These are phyloP conservation scores for Apiospora malaysiana DNA, from an alignment of 2,329 filamentous ascomycete genomes.

Conservation along the genomic window DNA sequence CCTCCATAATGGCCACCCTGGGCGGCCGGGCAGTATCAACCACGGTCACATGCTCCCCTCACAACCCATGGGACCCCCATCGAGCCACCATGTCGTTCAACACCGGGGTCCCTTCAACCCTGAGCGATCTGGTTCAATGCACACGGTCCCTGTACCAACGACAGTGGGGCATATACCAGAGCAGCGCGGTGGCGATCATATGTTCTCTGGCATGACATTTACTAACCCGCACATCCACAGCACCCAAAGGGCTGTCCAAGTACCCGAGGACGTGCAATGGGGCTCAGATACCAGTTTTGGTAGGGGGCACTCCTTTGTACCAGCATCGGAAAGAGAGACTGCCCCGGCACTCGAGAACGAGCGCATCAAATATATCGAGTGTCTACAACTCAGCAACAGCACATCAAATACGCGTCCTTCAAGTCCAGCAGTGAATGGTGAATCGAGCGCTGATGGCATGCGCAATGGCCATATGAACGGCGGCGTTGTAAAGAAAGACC, in stretches of 20 bases:
- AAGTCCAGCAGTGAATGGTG: conserved; percentile 53
- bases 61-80: conserved; percentile 27
- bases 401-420: conserved; percentile 64
- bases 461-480: conserved; percentile 30
- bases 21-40: conserved; percentile 28
- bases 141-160: conserved; percentile 28
- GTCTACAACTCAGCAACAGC: conserved; percentile 63
- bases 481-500: conserved; percentile 44
- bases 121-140: conserved; percentile 31
- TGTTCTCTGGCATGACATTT: conserved; percentile 51
- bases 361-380: conserved; percentile 61
- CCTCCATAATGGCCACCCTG: conserved; percentile 35
- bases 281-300: conserved; percentile 73
- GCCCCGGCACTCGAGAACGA: conserved; percentile 61
- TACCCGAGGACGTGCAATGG: conserved; percentile 62
- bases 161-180: conserved; percentile 25
- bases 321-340: conserved; percentile 61
- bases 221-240: conserved; percentile 32
- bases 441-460: conserved; percentile 34
- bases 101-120: conserved; percentile 28
- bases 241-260: conserved; percentile 40
- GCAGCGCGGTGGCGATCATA: conserved; percentile 40
- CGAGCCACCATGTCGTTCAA: conserved; percentile 30
- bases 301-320: conserved; percentile 62
- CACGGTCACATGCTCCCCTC: conserved; percentile 28